Base-by-base conservation (phyloP, 1,284 basidiomycete genomes). In the Papiliotrema fonsecae region DNA sequence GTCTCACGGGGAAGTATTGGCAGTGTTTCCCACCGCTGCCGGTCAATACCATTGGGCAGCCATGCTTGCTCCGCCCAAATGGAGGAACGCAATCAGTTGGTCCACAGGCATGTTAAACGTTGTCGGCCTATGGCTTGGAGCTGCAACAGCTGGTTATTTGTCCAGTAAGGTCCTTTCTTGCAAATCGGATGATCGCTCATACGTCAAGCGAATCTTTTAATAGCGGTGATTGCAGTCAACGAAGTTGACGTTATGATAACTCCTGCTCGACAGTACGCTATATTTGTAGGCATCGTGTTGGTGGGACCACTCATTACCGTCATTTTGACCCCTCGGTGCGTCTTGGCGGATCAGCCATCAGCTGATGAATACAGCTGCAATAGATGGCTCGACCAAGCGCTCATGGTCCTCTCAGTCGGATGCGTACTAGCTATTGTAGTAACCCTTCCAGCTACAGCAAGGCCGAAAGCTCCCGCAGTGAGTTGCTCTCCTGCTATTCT, bases 1-100 rank as follows among this genome's bases (percentile, higher is more conserved):
- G 26, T 67, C 3, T 61, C 65, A 37, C 45, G 65, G 22, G 69
- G 73, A 4, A 67, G 68, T 31, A 54, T 74, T 42, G 13, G 70
- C 75, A 2, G 21, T 76, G 55, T 61, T 49, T 25, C 53, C 52
- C 1, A 50, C 52, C 1, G 48, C 65, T 0, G 69, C 65, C 1
- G 70, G 71, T 0, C 71, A 69, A 37, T 70, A 69, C 49, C 67
- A 72, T 42, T 70, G 64, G 61, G 51, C 55, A 9, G 66, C 56
- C 30, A 37, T 55, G 16, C 58, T 72, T 0, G 38, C 61, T 0
- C 64, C 69, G 6, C 42, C 59, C 0, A 37, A 40, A 19, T 24
- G 30, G 49, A 32, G 26, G 18, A 26, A 24, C 5, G n/a, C n/a
- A 28, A 9, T 42, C 4, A 52, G 50, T 27, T 57, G 56, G 56